These are phyloP conservation scores for Paramecium tetraurelia DNA, from an alignment of 73 alveolate species.

Conservation along the genomic window DNA sequence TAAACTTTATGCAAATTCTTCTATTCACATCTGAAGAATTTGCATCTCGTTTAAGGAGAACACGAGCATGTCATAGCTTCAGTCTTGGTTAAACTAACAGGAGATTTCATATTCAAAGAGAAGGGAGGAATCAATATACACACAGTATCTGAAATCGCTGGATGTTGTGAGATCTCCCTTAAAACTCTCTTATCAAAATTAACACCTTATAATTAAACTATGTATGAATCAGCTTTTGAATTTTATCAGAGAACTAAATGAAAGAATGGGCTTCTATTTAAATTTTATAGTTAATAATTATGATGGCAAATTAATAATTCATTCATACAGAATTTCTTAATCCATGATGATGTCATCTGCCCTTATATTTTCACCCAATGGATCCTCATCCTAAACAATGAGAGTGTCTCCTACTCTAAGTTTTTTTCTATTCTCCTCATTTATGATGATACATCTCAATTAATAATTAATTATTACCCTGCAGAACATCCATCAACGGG, in stretches of 20 bases:
- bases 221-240: background rate
- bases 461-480: background rate
- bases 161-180: conserved; percentile 19
- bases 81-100: background rate
- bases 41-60: background rate
- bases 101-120: background rate
- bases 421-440: conserved; percentile 54
- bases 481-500: conserved; percentile 70
- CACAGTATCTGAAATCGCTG: background rate
- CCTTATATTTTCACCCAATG: background rate
- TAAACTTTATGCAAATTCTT: background rate
- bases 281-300: background rate
- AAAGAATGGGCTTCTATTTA: background rate
- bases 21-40: background rate
- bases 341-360: background rate
- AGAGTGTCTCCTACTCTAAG: conserved; percentile 57
- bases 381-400: conserved; percentile 42
- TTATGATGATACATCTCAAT: conserved; percentile 61
- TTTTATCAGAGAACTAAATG: background rate
- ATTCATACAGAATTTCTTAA: background rate
- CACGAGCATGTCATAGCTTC: background rate
- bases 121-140: background rate
- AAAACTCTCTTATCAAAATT: background rate
- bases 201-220: background rate
- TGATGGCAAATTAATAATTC: background rate